Base-by-base conservation (phyloP, 2,329 filamentous ascomycete genomes). In the Juglanconis sp. region DNA sequence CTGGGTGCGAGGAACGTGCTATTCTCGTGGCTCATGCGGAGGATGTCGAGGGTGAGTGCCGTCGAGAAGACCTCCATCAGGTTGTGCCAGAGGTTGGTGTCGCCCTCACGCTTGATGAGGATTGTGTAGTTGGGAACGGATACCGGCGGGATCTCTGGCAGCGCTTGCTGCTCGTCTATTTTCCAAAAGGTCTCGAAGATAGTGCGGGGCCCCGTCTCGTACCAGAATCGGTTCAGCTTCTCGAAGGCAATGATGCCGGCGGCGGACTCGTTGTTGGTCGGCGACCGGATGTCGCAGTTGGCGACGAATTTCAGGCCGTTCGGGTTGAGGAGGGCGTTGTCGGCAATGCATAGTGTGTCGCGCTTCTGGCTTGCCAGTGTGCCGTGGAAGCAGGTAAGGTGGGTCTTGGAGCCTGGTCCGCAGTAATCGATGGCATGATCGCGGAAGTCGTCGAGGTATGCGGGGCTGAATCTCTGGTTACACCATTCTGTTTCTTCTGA, bases 381-480 rank as follows among this genome's bases (percentile, higher is more conserved):
- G n/a, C 57, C 51, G 34, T 54, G 57, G 15, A 54, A 59, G 42
- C 56, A 59, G 4, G 50, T 54, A 7, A 59, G 51, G 5, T 49
- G 17, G 13, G 50, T 40, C 11, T n/a, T 13, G 10, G 57, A 59
- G 11, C 17, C 52, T n/a, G 10, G 6, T 15, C 40, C 53, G 46
- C 57, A 54, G 32, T 59, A 59, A 9, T 47, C 31, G 11, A 49
- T 46, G 24, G 40, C 38, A 32, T 40, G 47, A 7, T 67, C 60
- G 64, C 64, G 32, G 61, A 64, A 47, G 17, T 72, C 74, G n/a
- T 64, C 82, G 62, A 78, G 77, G n/a, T 7, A 24, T 7, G 5
- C n/a, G 35, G 36, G 11, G 24, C 51, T 38, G 13, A 42, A 53
- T 53, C 30, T 24, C 15, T 40, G 4, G n/a, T 42, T 42, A 15